phyloP scores from a whole-genome alignment of 2,329 filamentous ascomycete genomes.

The Aspergillus eucalypticola region DNA sequence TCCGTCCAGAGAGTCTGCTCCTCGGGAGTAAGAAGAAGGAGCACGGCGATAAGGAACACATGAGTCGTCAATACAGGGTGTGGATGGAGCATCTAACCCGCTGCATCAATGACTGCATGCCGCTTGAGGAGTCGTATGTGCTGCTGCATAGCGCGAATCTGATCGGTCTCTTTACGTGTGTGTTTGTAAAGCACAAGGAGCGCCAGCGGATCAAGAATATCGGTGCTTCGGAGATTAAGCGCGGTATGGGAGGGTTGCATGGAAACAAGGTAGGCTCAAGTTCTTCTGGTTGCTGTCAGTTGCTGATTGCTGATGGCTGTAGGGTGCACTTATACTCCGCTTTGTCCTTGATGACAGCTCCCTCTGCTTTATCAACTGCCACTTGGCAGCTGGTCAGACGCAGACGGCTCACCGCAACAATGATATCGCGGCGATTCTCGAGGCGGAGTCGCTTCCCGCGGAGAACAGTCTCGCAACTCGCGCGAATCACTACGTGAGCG shows the following conservation, averaged over 20 bases:
- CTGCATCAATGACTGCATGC: constrained; percentile 80
- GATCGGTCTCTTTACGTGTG: constrained; percentile 91
- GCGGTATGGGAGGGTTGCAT: constrained; percentile 91
- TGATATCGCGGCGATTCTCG: constrained; percentile 86
- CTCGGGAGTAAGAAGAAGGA: constrained; percentile 80
- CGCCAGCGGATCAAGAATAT: constrained; percentile 75
- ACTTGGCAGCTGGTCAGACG: constrained; percentile 89
- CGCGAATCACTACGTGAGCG: constrained; percentile 78
- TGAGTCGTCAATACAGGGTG: constrained; percentile 95
- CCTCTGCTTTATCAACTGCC: constrained; percentile 94
- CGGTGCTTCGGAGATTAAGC: constrained; percentile 81
- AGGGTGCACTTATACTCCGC: constrained; percentile 84
- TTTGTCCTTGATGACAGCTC: constrained; percentile 93
- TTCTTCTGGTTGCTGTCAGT: not conserved
- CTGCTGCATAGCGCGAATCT: constrained; percentile 85
- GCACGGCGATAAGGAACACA: constrained; percentile 74
- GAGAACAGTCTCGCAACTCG: constrained; percentile 68
- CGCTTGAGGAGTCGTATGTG: constrained; percentile 73
- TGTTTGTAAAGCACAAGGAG: constrained; percentile 84
- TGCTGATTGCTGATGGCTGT: constrained; percentile 7
- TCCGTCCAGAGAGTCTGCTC: constrained; percentile 69
- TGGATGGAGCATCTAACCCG: constrained; percentile 90
- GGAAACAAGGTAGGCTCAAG: constrained; percentile 72
- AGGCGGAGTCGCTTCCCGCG: constrained; percentile 70
- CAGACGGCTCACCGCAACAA: constrained; percentile 90